Base-by-base conservation (phyloP, 805 yeast genomes). In the Wickerhamiella lipophila region DNA sequence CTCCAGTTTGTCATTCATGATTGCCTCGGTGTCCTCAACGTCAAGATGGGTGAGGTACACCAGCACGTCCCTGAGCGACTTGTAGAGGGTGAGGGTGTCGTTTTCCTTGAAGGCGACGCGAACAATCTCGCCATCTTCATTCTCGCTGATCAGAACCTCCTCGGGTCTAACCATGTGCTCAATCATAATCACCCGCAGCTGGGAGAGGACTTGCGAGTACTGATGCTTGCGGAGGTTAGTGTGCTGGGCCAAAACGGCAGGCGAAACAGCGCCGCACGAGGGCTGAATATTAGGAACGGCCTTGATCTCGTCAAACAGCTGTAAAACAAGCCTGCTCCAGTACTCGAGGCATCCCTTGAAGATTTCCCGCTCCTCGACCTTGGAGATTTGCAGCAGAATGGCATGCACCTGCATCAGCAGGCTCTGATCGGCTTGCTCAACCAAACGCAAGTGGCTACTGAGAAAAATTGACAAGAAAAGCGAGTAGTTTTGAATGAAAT, bases 141-240 rank as follows among this genome's bases (percentile, higher is more conserved):
- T 89, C 66, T 92, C 97, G 46, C 88, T 96, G 68, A 92, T 78
- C 50, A 92, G 73, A 49, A 92, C 98, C 68, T 92, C 99, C 66
- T 92, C 98, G 2, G 99, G 99, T 64, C 95, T 79, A 1, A 85
- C 98, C 98, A 92, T 92, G 60, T 83, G 83, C 67, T 88, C 97
- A 60, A 92, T 92, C 62, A 92, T 81, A n/a, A 94, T 95, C 52
- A 82, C 71, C 67, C 99, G 78, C 59, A 92, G 73, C 60, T 79
- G 79, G 3, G 96, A 80, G 57, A 92, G 74, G 39, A 92, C 71
- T 22, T 76, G 75, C n/a, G 78, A 70, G 62, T 92, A 92, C 47
- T 76, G 76, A 66, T 89, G 94, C 63, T 82, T 86, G 64, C 96
- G 81, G 50, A 89, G 73, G 16, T 50, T 45, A 7, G 94, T 88